A percentile compares a stretch with the other conserved stretches of the same genome.
phyloP scores from a whole-genome alignment of 345 rosid genomes.

The Zanthoxylum bungeanum region DNA sequence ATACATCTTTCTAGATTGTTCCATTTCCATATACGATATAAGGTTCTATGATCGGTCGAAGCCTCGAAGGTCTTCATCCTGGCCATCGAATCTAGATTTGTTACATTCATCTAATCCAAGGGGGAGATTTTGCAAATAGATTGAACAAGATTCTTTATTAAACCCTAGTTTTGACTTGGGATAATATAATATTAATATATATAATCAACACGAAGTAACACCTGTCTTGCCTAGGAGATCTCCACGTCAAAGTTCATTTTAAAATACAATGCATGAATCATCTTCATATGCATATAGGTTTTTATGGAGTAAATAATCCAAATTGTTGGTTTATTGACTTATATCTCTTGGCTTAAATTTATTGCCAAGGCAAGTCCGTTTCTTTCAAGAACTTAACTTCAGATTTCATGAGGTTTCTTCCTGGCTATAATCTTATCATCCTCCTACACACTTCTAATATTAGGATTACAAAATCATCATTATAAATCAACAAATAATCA shows the following conservation, averaged over 20 bases:
- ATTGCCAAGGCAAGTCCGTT: slow-evolving; percentile 31
- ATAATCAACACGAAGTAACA: not conserved
- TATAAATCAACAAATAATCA: not conserved
- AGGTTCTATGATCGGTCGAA: slow-evolving; percentile 16
- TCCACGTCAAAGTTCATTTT: slow-evolving; percentile 20
- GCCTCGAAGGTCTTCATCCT: not conserved
- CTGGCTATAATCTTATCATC: not conserved
- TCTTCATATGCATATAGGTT: not conserved
- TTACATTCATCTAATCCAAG: not conserved
- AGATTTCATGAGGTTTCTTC: slow-evolving; percentile 9
- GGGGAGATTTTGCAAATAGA: not conserved
- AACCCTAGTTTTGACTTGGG: not conserved
- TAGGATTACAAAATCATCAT: not conserved
- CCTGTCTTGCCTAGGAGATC: slow-evolving; percentile 6
- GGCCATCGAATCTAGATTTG: not conserved
- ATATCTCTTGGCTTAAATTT: slow-evolving; percentile 37
- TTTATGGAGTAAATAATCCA: slow-evolving; percentile 28
- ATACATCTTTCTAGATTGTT: slow-evolving; percentile 16
- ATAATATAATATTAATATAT: not conserved
- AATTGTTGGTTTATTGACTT: slow-evolving; percentile 34
- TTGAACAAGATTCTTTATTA: not conserved
- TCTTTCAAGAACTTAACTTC: not conserved
- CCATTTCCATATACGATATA: not conserved
- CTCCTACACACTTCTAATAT: not conserved
- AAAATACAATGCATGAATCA: slow-evolving; percentile 7